Evolutionary conservation across 169 alveolate species (phyloP).

Genomic region (Plasmodium billcollinsi): DNA sequence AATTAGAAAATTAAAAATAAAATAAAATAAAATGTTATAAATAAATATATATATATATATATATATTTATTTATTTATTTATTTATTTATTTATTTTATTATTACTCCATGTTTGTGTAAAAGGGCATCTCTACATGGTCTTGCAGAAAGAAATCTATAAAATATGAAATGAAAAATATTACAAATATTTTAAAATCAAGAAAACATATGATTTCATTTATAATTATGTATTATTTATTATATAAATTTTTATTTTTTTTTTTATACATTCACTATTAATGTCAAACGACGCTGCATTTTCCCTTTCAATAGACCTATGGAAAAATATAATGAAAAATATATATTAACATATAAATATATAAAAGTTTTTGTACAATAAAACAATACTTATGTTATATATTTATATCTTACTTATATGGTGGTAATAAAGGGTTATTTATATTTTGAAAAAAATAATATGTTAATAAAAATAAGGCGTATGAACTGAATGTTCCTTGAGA

Average conservation of each 20-base stretch:
- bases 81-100: background rate
- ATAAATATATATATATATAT: background rate
- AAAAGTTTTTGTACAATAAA: background rate
- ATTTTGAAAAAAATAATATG: conserved; percentile 84
- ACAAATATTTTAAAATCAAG: background rate
- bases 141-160: conserved; percentile 49
- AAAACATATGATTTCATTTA: background rate
- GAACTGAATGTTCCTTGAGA: conserved; percentile 87
- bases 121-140: conserved; percentile 72
- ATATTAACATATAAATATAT: background rate
- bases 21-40: background rate
- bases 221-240: background rate
- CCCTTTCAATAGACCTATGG: conserved; percentile 55
- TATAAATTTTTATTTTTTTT: background rate
- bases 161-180: background rate
- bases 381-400: conserved; percentile 5
- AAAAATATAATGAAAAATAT: conserved; percentile 2
- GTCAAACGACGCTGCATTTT: conserved; percentile 40
- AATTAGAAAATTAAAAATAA: background rate
- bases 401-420: conserved; percentile 71
- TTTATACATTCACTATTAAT: conserved; percentile 71
- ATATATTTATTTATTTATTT: background rate
- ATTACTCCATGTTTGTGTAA: conserved; percentile 48
- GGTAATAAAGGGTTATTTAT: conserved; percentile 86
- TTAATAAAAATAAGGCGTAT: conserved; percentile 87